These are phyloP conservation scores for Paramyrothecium sp. DNA, from an alignment of 2,329 filamentous ascomycete species.

Conservation along the genomic window DNA sequence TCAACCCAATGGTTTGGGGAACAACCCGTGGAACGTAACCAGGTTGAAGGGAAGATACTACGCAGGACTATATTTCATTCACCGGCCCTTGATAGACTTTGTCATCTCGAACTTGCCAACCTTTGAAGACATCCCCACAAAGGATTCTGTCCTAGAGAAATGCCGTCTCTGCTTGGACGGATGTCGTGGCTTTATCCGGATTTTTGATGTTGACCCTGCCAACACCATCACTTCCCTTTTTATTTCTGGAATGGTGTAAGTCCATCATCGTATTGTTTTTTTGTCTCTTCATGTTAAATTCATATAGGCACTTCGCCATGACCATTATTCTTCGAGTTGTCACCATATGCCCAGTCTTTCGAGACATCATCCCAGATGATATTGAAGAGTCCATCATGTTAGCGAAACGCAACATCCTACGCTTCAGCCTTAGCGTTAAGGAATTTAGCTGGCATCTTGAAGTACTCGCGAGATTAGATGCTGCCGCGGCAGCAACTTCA, in stretches of 20 bases:
- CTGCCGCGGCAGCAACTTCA: too few species aligned
- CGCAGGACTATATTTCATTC: slow-evolving; percentile 26
- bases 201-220: slow-evolving; percentile 20
- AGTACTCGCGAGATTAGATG: too few species aligned
- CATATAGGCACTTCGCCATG: neutral
- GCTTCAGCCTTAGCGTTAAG: slow-evolving; percentile 2
- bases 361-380: neutral
- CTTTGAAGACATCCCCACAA: too few species aligned
- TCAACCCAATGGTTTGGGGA: slow-evolving; percentile 9
- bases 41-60: slow-evolving; percentile 24
- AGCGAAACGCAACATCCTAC: slow-evolving; percentile 4
- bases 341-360: slow-evolving; percentile 10
- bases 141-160: slow-evolving; percentile 8
- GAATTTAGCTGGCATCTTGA: slow-evolving; percentile 2
- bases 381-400: slow-evolving; percentile 3
- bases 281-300: neutral
- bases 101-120: slow-evolving; percentile 22
- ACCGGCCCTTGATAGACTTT: slow-evolving; percentile 26
- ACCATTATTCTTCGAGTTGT: slow-evolving; percentile 24
- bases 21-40: slow-evolving; percentile 26
- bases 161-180: slow-evolving; percentile 20
- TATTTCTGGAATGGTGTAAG: slow-evolving; percentile 25
- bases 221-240: slow-evolving; percentile 24
- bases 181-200: slow-evolving; percentile 22
- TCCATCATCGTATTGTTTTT: too few species aligned